Evolutionary conservation across 2,329 filamentous ascomycete genomes (phyloP).

Genomic region (Tolypocladium paradoxum): DNA sequence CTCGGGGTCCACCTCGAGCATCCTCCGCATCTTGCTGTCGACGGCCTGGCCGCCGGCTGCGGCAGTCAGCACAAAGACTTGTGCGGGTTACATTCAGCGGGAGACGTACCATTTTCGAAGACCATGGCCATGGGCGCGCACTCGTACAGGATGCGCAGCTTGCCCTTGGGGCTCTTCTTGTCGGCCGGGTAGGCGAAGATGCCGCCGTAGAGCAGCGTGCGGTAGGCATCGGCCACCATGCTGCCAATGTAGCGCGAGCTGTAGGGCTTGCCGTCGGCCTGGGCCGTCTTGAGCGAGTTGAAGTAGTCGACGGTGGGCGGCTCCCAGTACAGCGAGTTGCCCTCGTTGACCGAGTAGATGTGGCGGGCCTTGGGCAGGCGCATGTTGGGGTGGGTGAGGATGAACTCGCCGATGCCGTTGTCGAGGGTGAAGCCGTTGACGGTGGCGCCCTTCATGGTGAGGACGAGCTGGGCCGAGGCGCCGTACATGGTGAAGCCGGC

Average conservation of each 20-base stretch:
- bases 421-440: conserved; percentile 99
- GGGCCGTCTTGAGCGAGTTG: conserved; percentile 74
- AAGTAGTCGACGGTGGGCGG: conserved; percentile 81
- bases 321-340: conserved; percentile 95
- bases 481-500: conserved; percentile 99
- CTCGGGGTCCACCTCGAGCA: conserved; percentile 82
- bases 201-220: conserved; percentile 88
- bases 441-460: conserved; percentile 85
- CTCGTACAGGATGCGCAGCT: conserved; percentile 94
- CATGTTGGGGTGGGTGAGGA: conserved; percentile 95
- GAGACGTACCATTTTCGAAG: conserved; percentile 81
- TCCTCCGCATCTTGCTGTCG: conserved; percentile 80
- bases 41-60: conserved; percentile 84
- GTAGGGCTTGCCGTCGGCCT: conserved; percentile 73
- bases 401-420: conserved; percentile 95
- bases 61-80: conserved; percentile 8
- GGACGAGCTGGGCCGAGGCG: conserved; percentile 87
- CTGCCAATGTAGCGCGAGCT: conserved; percentile 89
- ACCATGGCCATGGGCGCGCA: conserved; percentile 98
- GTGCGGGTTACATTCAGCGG: too few relatives aligned
- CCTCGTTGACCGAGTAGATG: conserved; percentile 98
- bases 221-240: conserved; percentile 98
- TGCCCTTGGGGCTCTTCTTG: conserved; percentile 97
- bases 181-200: conserved; percentile 97
- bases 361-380: conserved; percentile 64